Base-by-base conservation (phyloP, 164 flowering plant genomes). In the Stephania yunnanensis region DNA sequence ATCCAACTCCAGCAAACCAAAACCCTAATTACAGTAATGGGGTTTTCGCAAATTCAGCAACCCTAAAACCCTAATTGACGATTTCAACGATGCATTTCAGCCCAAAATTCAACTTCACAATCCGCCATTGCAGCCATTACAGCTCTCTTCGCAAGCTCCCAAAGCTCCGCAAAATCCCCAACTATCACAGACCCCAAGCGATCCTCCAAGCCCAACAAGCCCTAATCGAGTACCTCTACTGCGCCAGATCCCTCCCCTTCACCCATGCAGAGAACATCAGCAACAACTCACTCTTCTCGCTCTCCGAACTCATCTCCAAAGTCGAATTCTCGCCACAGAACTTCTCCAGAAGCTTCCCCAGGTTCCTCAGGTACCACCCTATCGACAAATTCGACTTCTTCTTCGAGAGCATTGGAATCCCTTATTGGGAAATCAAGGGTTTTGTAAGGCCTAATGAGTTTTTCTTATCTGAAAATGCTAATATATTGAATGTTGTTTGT, bases 391-490 rank as follows among this genome's bases (percentile, higher is more conserved):
- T 87, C 45, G 88, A 86, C 64, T 87, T 88, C 74, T 87, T 92
- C 81, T 85, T 84, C 45, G 94, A 90, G 72, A 90, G 92, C 73
- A 90, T 90, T 19, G 97, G 94, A 15, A 79, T 92, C 22, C 44
- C 74, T 64, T 74, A 80, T 53, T 4, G 63, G 10, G 84, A 85
- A 45, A 80, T 87, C 74, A 11, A 36, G 30, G 17, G 65, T 1
- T 72, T 83, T 64, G 81, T 89, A 80, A 87, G 88, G 1, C 30
- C 76, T 0, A 75, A 86, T 13, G 81, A 82, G 75, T 84, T 86
- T 69, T 91, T 90, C 75, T 71, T 89, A 10, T 79, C 79, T 0
- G 87, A 90, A 53, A 87, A 84, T 69, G 61, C 67, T 17, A 58
- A 42, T 29, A 78, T 79, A 13, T 75, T 89, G 63, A 66, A 82